phyloP scores from a whole-genome alignment of 169 alveolate genomes.

The Ichthyophthirius multifiliis region DNA sequence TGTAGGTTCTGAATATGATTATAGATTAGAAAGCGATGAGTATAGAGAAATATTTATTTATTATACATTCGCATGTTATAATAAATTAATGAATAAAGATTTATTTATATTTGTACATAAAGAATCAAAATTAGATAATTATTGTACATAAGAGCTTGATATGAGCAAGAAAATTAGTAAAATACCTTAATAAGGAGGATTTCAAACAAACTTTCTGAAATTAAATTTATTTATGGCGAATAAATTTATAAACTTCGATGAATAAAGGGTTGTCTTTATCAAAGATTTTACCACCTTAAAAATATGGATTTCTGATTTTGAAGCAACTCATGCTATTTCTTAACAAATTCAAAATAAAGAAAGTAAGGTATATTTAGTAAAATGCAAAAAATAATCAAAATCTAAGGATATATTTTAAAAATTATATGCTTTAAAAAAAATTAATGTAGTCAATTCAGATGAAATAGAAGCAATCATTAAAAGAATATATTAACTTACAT shows the following conservation, averaged over 20 bases:
- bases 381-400: too few relatives aligned
- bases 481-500: not conserved
- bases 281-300: not conserved
- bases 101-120: not conserved
- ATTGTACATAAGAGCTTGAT: not conserved
- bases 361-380: too few relatives aligned
- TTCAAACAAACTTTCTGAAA: not conserved
- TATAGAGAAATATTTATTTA: not conserved
- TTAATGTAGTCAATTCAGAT: too few relatives aligned
- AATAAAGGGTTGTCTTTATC: not conserved
- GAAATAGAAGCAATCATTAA: not conserved
- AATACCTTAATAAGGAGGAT: not conserved
- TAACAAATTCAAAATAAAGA: too few relatives aligned
- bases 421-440: too few relatives aligned
- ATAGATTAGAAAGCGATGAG: not conserved
- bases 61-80: not conserved
- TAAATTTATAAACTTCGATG: not conserved
- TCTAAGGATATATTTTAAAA: too few relatives aligned
- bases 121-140: not conserved
- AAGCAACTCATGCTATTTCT: too few relatives aligned
- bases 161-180: not conserved
- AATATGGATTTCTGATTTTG: too few relatives aligned
- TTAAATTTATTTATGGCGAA: not conserved
- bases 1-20: not conserved
- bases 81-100: not conserved